Evolutionary conservation across 2,329 filamentous ascomycete species (phyloP).

Genomic region (Basipetospora sp.): DNA sequence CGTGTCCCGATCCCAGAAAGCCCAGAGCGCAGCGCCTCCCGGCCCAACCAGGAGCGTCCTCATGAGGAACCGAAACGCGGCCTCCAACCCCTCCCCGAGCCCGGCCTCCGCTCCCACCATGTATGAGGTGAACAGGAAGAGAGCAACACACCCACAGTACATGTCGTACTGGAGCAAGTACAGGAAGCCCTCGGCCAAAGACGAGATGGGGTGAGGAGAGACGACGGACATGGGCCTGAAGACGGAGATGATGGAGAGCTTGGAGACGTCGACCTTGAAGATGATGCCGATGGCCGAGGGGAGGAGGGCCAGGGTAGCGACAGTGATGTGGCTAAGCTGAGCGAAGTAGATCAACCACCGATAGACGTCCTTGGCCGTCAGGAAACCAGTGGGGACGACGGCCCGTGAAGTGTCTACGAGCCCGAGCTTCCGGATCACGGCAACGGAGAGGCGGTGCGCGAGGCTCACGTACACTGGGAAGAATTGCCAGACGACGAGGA

Average conservation of each 20-base stretch:
- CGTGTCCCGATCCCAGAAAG: slow-evolving; percentile 11
- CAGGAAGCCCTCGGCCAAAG: slow-evolving; percentile 7
- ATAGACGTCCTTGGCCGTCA: slow-evolving; percentile 7
- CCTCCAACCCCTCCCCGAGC: background rate
- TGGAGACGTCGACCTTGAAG: background rate
- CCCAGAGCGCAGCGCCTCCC: slow-evolving; percentile 10
- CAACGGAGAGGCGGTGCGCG: slow-evolving; percentile 7
- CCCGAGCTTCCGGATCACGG: background rate
- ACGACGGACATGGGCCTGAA: slow-evolving; percentile 10
- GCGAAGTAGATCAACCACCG: slow-evolving; percentile 4
- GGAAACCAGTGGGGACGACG: background rate
- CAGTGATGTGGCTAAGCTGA: slow-evolving; percentile 4
- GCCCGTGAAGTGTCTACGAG: background rate
- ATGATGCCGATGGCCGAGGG: background rate
- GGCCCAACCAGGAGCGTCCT: slow-evolving; percentile 10
- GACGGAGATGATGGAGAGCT: slow-evolving; percentile 5
- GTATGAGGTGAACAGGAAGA: slow-evolving; percentile 7
- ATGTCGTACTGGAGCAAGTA: slow-evolving; percentile 13
- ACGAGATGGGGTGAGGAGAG: background rate
- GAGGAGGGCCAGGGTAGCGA: slow-evolving; percentile 5
- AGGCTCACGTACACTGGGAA: slow-evolving; percentile 12
- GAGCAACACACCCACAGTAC: slow-evolving; percentile 9
- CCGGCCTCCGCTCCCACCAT: slow-evolving; percentile 6
- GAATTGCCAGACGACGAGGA: slow-evolving; percentile 12
- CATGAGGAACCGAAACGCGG: slow-evolving; percentile 1